phyloP scores from a whole-genome alignment of 805 yeast genomes.

The Myxozyma sirexii region DNA sequence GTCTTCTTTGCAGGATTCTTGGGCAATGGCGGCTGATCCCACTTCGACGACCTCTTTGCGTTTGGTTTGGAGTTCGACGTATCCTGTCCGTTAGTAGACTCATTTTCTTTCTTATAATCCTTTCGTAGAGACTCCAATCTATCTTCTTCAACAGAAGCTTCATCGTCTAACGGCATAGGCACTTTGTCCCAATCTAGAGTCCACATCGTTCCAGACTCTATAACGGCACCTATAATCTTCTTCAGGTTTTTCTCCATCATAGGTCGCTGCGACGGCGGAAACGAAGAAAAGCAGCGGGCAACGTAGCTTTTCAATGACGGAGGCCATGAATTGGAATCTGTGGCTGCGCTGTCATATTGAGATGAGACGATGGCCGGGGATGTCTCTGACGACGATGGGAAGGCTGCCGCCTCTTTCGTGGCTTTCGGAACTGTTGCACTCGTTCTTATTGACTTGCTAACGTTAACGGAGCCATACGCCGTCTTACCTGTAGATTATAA shows the following conservation, averaged over 20 bases:
- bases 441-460: slow-evolving; percentile 9
- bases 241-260: slow-evolving; percentile 56
- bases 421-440: background rate
- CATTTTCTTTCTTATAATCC: slow-evolving; percentile 3
- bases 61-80: slow-evolving; percentile 1
- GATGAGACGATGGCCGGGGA: background rate
- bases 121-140: slow-evolving; percentile 17
- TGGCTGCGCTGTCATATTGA: background rate
- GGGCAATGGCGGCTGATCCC: slow-evolving; percentile 22
- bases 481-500: slow-evolving; percentile 2
- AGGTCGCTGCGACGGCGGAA: slow-evolving; percentile 45
- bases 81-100: slow-evolving; percentile 1
- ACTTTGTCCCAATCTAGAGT: slow-evolving; percentile 58
- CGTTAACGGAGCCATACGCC: slow-evolving; percentile 13
- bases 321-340: slow-evolving; percentile 51
- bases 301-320: slow-evolving; percentile 56
- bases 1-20: background rate
- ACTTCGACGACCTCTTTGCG: slow-evolving; percentile 27
- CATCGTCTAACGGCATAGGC: slow-evolving; percentile 50
- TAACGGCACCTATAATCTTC: slow-evolving; percentile 53
- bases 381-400: background rate
- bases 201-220: slow-evolving; percentile 49
- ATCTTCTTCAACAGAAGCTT: slow-evolving; percentile 9
- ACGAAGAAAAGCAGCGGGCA: slow-evolving; percentile 49
- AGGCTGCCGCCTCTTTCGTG: slow-evolving; percentile 8